Base-by-base conservation (phyloP, 2,329 filamentous ascomycete genomes). In the Camptophora hylomeconis region DNA sequence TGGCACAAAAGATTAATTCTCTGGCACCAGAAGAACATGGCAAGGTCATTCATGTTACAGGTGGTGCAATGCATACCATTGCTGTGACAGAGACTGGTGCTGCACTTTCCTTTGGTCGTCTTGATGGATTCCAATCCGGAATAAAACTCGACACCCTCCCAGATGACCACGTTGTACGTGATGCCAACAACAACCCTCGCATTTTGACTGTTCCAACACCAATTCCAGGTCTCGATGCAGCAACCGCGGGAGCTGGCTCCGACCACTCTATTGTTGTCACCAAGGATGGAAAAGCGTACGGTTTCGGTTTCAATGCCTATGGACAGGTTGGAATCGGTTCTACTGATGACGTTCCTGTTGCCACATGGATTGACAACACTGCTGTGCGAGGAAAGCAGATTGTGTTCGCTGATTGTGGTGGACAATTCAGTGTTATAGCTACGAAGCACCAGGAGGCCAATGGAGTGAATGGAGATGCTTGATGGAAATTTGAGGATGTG, bases 311-410 rank as follows among this genome's bases (percentile, higher is more conserved):
- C 59, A 78, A 71, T 8, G 72, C 71, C 25, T 83, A 78, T 46
- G 86, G 82, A 53, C 80, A 87, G 57, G 83, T 79, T 3, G 81
- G 81, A 7, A 75, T 75, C 44, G 80, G 80, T 22, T 75, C 67
- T 2, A 72, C 72, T n/a, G 80, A 89, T 27, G 83, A 93, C 44
- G 68, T 93, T 17, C 67, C 77, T 42, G 65, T 70, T 14, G 82
- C 86, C 0, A 89, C 79, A 0, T 47, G 76, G 26, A 80, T 94
- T 32, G 80, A 92, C 47, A 93, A 93, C 59, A 80, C 75, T 8
- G 84, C 83, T 22, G 70, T 89, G 16, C 68, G 74, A 17, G 80
- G 72, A 22, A 75, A 78, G 56, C 73, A 75, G 52, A 65, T 94
- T 23, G 65, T 74, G 18, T 82, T 68, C 56, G 80, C 80, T n/a